Base-by-base conservation (phyloP, 1,284 basidiomycete genomes). In the Phenoliferia sp. region DNA sequence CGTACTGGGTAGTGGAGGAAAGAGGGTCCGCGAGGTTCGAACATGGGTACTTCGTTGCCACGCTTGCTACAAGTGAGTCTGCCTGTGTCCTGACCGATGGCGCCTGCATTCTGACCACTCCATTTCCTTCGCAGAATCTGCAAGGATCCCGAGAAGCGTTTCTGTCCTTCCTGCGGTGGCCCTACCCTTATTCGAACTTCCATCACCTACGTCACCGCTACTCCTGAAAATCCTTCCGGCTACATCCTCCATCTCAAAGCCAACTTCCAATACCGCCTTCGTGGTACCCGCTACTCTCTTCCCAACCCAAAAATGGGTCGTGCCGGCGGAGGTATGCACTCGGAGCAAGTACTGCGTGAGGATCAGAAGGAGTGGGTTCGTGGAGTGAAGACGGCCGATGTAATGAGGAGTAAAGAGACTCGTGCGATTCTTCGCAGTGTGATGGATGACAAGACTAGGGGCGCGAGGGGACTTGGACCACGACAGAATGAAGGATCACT, bases 21-120 rank as follows among this genome's bases (percentile, higher is more conserved):
- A 89, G 81, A 85, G 87, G 74, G 95, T 99, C 69, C 85, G 89
- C 72, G 89, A 87, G 73, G 89, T 99, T 35, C 94, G 95, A 81
- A 97, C 88, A 70, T 99, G 93, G 91, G 92, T 98, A 1, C 81
- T 99, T 71, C 83, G 96, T 66, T 99, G 96, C 80, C 96, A 99
- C 81, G 96, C 94, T 22, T 99, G 96, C 81, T 98, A 94, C 86
- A 98, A 98, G 94, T 97, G 77, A 80, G 92, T 84, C n/a, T 34
- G 15, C 31, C 3, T 58, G n/a, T n/a, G n/a, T n/a, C n/a, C n/a
- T n/a, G n/a, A n/a, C n/a, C n/a, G n/a, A n/a, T n/a, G n/a, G n/a
- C n/a, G n/a, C n/a, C n/a, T n/a, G n/a, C n/a, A n/a, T n/a, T n/a
- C n/a, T n/a, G n/a, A n/a, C n/a, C 17, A 2, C 9, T 50, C 10